Evolutionary conservation across 176 grass and related monocot genomes (phyloP), one percentile per base, ranked within the genome.

Genomic region (Saccharum officinarum): DNA sequence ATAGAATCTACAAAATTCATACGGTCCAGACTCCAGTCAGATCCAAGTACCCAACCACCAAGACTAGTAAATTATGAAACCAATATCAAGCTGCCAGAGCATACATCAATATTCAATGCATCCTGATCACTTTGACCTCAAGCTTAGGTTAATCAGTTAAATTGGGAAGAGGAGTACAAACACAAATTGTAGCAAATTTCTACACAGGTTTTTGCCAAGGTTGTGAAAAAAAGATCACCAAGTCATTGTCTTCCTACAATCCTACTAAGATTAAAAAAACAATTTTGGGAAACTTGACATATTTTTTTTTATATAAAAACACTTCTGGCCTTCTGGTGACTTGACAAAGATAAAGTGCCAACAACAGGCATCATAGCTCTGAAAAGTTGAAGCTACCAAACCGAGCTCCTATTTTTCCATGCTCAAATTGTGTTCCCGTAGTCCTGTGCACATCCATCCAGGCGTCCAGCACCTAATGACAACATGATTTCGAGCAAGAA

Each of bases 331-430:
- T 68, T 13, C 20, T 37, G 10, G 10, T 0, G 16, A 61, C 40
- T 73, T 63, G 17, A 33, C 40, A n/a, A 38, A 81, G 10, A 60
- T 73, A 23, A 36, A 33, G 77, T 70, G 4, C 77, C 52, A 50
- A 7, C 8, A 25, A 25, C 16, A 66, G 40, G 16, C 60, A 57
- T 34, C 69, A 74, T 7, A 75, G 33, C 42, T 66, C 76, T 25
- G 39, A 13, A 86, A 74, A 80, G 61, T 22, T 55, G 46, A 73
- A 73, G n/a, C 31, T 67, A 81, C 42, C 59, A 40, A 74, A 69
- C 54, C 18, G 18, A 57, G 54, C 31, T 22, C 57, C 16, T 30
- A 52, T 80, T 80, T 80, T 80, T 74, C n/a, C 14, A 81, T 67
- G 16, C 22, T 64, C 40, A 31, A 75, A 67, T 34, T 14, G 11